phyloP scores from a whole-genome alignment of 306 rosid species.

The Prunus dulcis region DNA sequence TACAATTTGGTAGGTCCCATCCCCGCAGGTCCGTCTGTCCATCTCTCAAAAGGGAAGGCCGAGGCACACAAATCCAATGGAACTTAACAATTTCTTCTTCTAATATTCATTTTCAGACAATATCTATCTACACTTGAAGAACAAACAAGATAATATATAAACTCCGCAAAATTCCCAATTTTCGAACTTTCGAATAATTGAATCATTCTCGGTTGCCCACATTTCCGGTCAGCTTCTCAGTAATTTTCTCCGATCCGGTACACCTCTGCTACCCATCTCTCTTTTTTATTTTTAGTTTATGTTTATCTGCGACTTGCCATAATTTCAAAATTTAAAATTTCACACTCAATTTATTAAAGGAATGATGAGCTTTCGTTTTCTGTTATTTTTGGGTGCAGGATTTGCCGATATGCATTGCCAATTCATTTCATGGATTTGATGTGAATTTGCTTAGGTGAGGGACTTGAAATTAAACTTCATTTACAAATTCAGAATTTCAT shows the following conservation, averaged over 20 bases:
- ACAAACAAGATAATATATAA: neutral
- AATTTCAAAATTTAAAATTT: neutral
- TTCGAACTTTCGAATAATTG: conserved; percentile 24
- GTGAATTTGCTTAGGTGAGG: conserved; percentile 16
- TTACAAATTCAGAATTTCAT: conserved; percentile 1
- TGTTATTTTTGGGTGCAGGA: neutral
- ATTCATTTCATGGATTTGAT: conserved; percentile 9
- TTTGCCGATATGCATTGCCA: conserved; percentile 10
- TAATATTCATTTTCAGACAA: conserved; percentile 4
- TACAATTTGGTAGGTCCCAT: neutral
- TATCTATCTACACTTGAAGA: neutral
- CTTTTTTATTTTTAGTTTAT: neutral
- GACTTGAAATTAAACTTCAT: neutral
- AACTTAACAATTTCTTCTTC: neutral
- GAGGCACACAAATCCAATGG: neutral
- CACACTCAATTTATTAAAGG: neutral
- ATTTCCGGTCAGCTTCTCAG: conserved; percentile 17
- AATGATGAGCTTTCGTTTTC: neutral
- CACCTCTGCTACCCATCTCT: conserved; percentile 7
- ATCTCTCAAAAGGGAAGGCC: conserved; percentile 4
- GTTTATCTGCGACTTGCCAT: neutral
- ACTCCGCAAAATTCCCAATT: conserved; percentile 8
- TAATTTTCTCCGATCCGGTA: conserved; percentile 47
- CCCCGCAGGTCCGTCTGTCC: neutral
- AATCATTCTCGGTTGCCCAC: conserved; percentile 18